Evolutionary conservation across 257 asterid species (phyloP).

Genomic region (Linderniella brevidens): DNA sequence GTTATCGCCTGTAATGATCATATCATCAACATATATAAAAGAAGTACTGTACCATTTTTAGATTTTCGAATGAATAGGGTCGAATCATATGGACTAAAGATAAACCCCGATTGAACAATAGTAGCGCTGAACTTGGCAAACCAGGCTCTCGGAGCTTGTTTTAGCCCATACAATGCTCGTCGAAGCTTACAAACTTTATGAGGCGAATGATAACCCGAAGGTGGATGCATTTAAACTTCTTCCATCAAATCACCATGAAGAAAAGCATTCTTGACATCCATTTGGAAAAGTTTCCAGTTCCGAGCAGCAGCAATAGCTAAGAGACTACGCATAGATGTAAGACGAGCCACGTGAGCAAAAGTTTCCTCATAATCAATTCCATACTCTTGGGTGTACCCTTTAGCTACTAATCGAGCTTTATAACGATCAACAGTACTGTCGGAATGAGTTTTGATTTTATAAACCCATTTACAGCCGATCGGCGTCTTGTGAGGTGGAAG

Average conservation of each 20-base stretch:
- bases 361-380: constrained; percentile 4
- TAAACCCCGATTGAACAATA: background rate
- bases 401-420: too few relatives aligned
- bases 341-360: constrained; percentile 4
- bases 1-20: background rate
- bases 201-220: background rate
- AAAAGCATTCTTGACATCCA: background rate
- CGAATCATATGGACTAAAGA: background rate
- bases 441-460: too few relatives aligned
- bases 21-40: constrained; percentile 1
- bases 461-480: too few relatives aligned
- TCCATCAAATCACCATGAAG: constrained; percentile 2
- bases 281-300: background rate
- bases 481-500: too few relatives aligned
- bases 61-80: background rate
- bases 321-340: background rate
- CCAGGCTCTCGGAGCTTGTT: constrained; percentile 1
- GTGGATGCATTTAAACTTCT: constrained; percentile 1
- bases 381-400: too few relatives aligned
- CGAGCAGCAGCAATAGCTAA: background rate
- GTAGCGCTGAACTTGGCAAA: constrained; percentile 2
- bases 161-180: constrained; percentile 1
- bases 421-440: too few relatives aligned
- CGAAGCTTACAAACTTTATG: constrained; percentile 2
- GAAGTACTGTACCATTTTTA: background rate